Evolutionary conservation across 352 stramenopile species (phyloP).

Genomic region (Elongisporangium senticosum): DNA sequence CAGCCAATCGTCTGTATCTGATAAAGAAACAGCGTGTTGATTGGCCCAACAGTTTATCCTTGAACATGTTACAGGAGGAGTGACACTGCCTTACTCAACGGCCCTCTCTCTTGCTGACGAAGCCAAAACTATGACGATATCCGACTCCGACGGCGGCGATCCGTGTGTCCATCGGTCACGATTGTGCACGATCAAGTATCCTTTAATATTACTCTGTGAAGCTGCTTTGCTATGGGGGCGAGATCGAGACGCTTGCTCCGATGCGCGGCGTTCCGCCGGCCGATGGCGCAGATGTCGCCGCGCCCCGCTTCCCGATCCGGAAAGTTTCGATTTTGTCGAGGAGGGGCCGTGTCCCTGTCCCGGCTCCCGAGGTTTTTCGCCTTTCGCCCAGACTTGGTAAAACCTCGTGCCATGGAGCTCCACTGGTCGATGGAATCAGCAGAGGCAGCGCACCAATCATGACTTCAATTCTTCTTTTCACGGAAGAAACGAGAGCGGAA

Average conservation of each 20-base stretch:
- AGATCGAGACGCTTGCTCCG: not conserved
- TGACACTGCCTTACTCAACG: not conserved
- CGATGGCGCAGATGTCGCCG: not conserved
- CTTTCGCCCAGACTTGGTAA: not conserved
- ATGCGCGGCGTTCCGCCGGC: not conserved
- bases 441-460: not conserved
- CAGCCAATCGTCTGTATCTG: not conserved
- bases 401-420: not conserved
- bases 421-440: not conserved
- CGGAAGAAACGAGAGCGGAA: not conserved
- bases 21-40: not conserved
- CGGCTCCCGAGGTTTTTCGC: not conserved
- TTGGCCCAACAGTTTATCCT: not conserved
- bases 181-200: not conserved
- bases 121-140: not conserved
- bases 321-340: not conserved
- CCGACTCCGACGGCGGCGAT: not conserved
- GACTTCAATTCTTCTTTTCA: not conserved
- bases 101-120: not conserved
- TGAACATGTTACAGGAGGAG: not conserved
- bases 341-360: not conserved
- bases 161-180: not conserved
- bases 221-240: not conserved
- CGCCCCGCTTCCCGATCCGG: not conserved
- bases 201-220: not conserved